These are phyloP conservation scores for Alternaria alternata DNA, from an alignment of 2,329 filamentous ascomycete genomes.

Conservation along the genomic window DNA sequence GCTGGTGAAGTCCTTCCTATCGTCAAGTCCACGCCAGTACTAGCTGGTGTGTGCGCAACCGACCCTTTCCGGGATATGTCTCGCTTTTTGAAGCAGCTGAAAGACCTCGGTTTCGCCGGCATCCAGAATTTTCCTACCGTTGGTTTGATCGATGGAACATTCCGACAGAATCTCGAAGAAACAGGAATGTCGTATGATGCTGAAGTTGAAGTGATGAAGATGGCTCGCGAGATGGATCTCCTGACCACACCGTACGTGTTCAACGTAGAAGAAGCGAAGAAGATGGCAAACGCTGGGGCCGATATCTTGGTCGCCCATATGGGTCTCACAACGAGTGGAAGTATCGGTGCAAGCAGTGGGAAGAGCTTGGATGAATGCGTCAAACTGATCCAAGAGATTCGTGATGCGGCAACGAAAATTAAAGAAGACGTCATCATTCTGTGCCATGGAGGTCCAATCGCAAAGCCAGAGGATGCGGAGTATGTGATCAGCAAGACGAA, in stretches of 20 bases:
- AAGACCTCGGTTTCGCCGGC: constrained; percentile 70
- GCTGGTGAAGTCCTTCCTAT: constrained; percentile 72
- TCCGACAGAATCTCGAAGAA: constrained; percentile 73
- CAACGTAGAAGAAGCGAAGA: constrained; percentile 65
- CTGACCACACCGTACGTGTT: constrained; percentile 77
- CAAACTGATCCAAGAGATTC: constrained; percentile 67
- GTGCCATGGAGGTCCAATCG: constrained; percentile 76
- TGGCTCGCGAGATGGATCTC: constrained; percentile 67
- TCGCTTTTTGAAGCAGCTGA: constrained; percentile 67
- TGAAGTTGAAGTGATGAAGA: constrained; percentile 71
- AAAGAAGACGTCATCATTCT: constrained; percentile 69
- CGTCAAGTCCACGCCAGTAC: constrained; percentile 69
- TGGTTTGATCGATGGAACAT: constrained; percentile 73
- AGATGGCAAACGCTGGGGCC: constrained; percentile 71
- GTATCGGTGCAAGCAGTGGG: constrained; percentile 69
- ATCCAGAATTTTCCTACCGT: constrained; percentile 80
- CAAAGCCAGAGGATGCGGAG: constrained; percentile 68
- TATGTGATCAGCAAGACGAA: constrained; percentile 68
- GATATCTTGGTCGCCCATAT: constrained; percentile 75
- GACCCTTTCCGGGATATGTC: constrained; percentile 73
- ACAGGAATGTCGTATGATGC: constrained; percentile 74
- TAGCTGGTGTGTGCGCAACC: constrained; percentile 75
- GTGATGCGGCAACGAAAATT: constrained; percentile 65
- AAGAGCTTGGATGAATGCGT: constrained; percentile 72
- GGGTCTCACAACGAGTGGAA: constrained; percentile 70